Percentiles rank a stretch among this genome's conserved stretches.
phyloP scores from a whole-genome alignment of 228 moss, liverwort and hornwort genomes.

The Sphagnum magellanicum region DNA sequence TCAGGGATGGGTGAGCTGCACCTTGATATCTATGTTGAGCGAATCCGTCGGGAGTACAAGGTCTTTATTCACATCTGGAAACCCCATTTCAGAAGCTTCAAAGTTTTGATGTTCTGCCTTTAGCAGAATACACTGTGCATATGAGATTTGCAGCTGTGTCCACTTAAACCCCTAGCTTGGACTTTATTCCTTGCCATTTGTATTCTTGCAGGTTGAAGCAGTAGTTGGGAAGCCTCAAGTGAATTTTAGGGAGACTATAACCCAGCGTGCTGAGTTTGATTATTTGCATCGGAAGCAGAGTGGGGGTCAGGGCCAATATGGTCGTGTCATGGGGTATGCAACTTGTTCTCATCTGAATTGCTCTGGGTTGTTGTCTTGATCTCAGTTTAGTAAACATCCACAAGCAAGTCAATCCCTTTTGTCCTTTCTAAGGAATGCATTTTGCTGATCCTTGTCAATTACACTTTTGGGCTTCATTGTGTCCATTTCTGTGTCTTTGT shows the following conservation, averaged over 20 bases:
- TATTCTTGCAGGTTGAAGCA: conserved; percentile 66
- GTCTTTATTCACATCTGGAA: conserved; percentile 13
- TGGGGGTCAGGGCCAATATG: conserved; percentile 98
- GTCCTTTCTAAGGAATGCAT: neutral
- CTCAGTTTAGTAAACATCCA: neutral
- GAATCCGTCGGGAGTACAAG: conserved; percentile 98
- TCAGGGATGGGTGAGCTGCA: conserved; percentile 99
- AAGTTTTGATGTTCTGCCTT: too few relatives aligned
- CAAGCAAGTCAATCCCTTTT: neutral
- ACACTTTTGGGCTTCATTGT: too few relatives aligned
- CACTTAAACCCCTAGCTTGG: too few relatives aligned
- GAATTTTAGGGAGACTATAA: conserved; percentile 93
- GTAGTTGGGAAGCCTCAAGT: conserved; percentile 97
- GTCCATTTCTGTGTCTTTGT: too few relatives aligned
- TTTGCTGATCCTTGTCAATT: neutral
- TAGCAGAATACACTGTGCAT: too few relatives aligned
- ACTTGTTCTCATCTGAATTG: neutral
- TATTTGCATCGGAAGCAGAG: conserved; percentile 99
- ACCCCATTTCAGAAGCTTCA: too few relatives aligned
- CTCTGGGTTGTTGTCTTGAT: neutral
- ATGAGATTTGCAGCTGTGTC: too few relatives aligned
- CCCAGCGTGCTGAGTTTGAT: conserved; percentile 87
- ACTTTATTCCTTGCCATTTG: too few relatives aligned
- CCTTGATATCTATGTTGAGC: conserved; percentile 98
- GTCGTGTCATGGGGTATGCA: conserved; percentile 85